Evolutionary conservation across 2,329 filamentous ascomycete species (phyloP), one percentile per base, ranked within the genome.

Genomic region (Xylariales sp.): DNA sequence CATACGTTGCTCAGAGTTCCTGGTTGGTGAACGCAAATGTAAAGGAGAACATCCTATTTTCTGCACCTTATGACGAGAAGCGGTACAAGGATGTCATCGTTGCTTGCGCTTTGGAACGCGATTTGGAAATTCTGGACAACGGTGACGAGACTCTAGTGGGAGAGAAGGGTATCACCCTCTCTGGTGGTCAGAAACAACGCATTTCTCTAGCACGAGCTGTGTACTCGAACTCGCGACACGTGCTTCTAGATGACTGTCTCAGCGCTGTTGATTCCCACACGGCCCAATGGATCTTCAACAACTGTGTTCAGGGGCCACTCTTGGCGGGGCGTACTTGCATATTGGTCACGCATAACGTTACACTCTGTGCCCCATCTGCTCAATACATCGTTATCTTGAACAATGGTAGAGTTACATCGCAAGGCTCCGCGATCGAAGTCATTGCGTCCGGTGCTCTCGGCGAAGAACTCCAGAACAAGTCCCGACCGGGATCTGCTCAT

Each of bases 231-330:
- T 94, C 90, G 5, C 84, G 84, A 40, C 91, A 97, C 61, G 68
- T 98, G 12, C 76, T 98, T 9, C 74, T 98, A 37, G 93, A 98
- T 57, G 93, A 98, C 62, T 95, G 94, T 49, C 74, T 98, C 31
- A 96, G 90, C 58, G 93, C 93, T 20, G 93, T 98, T 24, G 93
- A 98, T 62, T 94, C 93, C 3, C 93, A 98, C 55, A 97, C 93
- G 0, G 90, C 90, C 2, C 94, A 96, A 62, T 96, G 94, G 84
- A 97, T 98, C 51, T 97, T 97, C 66, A 86, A 85, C 59, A 86
- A 95, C 63, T 95, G 90, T 45, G 83, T 98, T 49, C 83, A 83
- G 53, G 93, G 93, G 2, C 86, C 88, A 5, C 67, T 98, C 38
- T 97, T 98, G 93, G 69, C 76, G 44, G 75, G 82, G 56, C 82